Percentiles rank a stretch among this genome's conserved stretches.
These are phyloP conservation scores for Fusarium odoratissimum DNA, from an alignment of 2,329 filamentous ascomycete species.

Conservation along the genomic window DNA sequence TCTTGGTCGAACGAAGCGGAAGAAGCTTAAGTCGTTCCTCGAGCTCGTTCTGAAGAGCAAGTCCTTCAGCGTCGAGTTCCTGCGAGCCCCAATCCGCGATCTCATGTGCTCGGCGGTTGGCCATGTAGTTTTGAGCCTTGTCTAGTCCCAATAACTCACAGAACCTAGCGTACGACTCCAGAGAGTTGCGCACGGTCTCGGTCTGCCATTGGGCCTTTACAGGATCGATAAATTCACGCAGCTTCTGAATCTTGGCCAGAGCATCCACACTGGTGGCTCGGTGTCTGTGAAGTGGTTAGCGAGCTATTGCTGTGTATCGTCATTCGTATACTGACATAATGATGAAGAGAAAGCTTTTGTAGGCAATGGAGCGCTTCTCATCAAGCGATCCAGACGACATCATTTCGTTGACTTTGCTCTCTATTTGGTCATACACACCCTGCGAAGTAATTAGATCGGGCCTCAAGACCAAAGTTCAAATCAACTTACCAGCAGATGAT, in stretches of 20 bases:
- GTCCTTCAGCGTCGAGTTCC: conserved; percentile 81
- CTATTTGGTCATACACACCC: conserved; percentile 88
- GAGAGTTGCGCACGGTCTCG: conserved; percentile 71
- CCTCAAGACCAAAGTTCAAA: neutral
- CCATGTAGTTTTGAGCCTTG: conserved; percentile 83
- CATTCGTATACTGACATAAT: conserved; percentile 71
- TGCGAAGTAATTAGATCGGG: conserved; percentile 46
- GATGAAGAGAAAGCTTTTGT: conserved; percentile 91
- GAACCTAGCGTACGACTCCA: conserved; percentile 83
- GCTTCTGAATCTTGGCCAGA: conserved; percentile 74
- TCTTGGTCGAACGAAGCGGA: conserved; percentile 88
- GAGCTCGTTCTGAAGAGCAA: conserved; percentile 81
- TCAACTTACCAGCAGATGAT: conserved; percentile 78
- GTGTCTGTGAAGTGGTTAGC: conserved; percentile 65
- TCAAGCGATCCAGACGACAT: conserved; percentile 78
- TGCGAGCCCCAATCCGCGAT: conserved; percentile 86
- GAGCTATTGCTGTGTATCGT: neutral
- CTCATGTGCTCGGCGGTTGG: conserved; percentile 76
- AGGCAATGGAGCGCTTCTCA: conserved; percentile 85
- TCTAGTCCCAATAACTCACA: conserved; percentile 83
- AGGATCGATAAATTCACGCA: conserved; percentile 83
- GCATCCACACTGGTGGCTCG: conserved; percentile 81
- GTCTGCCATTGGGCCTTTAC: conserved; percentile 85
- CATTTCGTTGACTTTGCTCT: conserved; percentile 84
- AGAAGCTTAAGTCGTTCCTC: conserved; percentile 80